Conservation (phyloP, 2,329 filamentous ascomycete genomes). For the Scedosporium dehoogii region DNA sequence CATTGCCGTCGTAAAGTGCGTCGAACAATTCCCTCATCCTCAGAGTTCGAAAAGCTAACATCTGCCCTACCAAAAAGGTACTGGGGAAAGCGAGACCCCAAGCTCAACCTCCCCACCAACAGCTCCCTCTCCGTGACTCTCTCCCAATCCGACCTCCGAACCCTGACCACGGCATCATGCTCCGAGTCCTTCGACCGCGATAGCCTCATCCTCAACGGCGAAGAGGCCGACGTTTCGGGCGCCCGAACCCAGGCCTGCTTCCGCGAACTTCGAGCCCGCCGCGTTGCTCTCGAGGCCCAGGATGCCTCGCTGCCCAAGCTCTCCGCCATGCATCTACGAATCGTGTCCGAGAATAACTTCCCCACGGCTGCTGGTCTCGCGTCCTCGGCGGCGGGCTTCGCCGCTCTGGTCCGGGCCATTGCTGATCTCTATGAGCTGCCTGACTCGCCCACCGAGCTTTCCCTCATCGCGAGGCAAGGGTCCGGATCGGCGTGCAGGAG, state of each 20-base stretch:
- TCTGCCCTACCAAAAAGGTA: slow-evolving; percentile 30
- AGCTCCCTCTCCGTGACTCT: slow-evolving; percentile 95
- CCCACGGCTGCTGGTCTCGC: slow-evolving; percentile 89
- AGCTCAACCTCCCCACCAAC: slow-evolving; percentile 94
- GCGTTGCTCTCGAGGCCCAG: slow-evolving; percentile 61
- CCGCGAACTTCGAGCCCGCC: slow-evolving; percentile 69
- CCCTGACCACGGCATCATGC: slow-evolving; percentile 91
- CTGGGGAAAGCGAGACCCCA: slow-evolving; percentile 95
- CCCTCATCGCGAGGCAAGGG: slow-evolving; percentile 82
- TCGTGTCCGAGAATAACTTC: slow-evolving; percentile 98
- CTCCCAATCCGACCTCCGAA: slow-evolving; percentile 85
- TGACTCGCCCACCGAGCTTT: slow-evolving; percentile 71
- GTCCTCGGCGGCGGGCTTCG: slow-evolving; percentile 60
- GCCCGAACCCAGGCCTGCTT: slow-evolving; percentile 93
- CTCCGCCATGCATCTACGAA: slow-evolving; percentile 63
- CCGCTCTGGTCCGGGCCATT: slow-evolving; percentile 69
- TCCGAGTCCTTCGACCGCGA: slow-evolving; percentile 61
- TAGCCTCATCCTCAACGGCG: slow-evolving; percentile 74
- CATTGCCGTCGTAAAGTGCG: slow-evolving; percentile 92
- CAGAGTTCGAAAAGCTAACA: slow-evolving; percentile 8
- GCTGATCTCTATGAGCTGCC: slow-evolving; percentile 85
- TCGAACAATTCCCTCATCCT: slow-evolving; percentile 8
- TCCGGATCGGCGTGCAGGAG: slow-evolving; percentile 91
- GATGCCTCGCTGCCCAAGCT: slow-evolving; percentile 74
- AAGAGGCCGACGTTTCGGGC: slow-evolving; percentile 72